Evolutionary conservation across 495 filamentous ascomycete species (phyloP).

Genomic region (Daldinia caldariorum): DNA sequence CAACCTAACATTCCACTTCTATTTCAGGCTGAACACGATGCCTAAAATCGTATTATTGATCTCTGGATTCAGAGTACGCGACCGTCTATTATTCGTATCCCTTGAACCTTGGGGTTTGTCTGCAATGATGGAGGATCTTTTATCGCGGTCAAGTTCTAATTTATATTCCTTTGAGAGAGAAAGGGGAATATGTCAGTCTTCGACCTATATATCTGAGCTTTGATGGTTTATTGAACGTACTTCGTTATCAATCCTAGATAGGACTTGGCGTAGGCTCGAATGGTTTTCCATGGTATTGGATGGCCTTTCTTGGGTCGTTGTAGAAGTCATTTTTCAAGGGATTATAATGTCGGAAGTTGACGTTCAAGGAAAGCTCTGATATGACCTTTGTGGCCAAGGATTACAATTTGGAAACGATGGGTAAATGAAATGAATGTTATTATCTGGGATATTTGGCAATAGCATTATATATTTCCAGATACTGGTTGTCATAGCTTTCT

Average conservation of each 20-base stretch:
- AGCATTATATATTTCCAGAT: not conserved
- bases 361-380: not conserved
- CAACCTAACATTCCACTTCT: not conserved
- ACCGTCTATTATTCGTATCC: too few relatives aligned
- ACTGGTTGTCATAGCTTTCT: not conserved
- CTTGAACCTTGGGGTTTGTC: not conserved
- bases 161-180: not conserved
- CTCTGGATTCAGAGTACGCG: not conserved
- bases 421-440: not conserved
- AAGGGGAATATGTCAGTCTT: not conserved
- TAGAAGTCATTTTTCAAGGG: not conserved
- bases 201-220: not conserved
- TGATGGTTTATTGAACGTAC: not conserved
- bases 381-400: not conserved
- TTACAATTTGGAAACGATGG: not conserved
- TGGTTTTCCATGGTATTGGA: not conserved
- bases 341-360: too few relatives aligned
- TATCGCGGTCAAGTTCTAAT: slow-evolving; percentile 5
- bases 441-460: not conserved
- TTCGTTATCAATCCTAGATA: slow-evolving; percentile 2
- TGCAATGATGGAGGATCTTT: not conserved
- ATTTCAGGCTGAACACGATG: slow-evolving; percentile 15
- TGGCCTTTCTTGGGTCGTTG: not conserved
- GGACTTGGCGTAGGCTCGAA: not conserved
- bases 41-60: not conserved